Percentiles rank a stretch among this genome's conserved stretches.
phyloP scores from a whole-genome alignment of 192 early-diverging fungal genomes.

The Phlyctochytrium bullatum region DNA sequence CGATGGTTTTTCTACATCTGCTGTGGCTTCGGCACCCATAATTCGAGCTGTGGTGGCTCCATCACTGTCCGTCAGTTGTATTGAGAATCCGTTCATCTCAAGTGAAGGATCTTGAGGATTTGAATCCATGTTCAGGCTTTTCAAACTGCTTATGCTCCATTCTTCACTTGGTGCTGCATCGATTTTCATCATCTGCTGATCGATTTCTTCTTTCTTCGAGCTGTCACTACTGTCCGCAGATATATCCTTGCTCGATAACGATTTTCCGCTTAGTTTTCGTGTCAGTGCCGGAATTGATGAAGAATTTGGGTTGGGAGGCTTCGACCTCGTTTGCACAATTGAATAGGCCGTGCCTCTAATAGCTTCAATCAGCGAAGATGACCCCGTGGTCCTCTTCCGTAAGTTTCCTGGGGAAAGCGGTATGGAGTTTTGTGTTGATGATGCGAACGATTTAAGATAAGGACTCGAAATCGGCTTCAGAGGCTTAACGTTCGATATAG shows the following conservation, averaged over 20 bases:
- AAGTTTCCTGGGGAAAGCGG: not conserved
- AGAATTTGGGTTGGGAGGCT: not conserved
- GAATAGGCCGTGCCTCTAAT: not conserved
- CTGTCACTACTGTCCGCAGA: not conserved
- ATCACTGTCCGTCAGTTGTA: no score
- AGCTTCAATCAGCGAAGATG: not conserved
- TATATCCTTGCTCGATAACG: not conserved
- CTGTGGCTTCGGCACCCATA: no score
- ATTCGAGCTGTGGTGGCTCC: no score
- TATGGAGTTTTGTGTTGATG: not conserved
- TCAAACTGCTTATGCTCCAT: conserved; percentile 1
- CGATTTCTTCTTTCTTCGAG: not conserved
- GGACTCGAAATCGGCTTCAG: not conserved
- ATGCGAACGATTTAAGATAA: not conserved
- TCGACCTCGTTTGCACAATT: not conserved
- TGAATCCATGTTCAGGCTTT: not conserved
- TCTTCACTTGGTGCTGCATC: not conserved
- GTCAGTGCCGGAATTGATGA: not conserved
- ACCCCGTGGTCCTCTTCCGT: not conserved
- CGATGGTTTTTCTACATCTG: no score
- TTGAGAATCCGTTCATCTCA: not conserved
- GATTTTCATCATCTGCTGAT: not conserved
- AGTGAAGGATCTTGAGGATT: not conserved
- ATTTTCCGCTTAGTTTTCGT: not conserved
- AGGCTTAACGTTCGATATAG: not conserved